Evolutionary conservation across 1,139 yeast species (phyloP).

Genomic region (Meyerozyma smithsonii): DNA sequence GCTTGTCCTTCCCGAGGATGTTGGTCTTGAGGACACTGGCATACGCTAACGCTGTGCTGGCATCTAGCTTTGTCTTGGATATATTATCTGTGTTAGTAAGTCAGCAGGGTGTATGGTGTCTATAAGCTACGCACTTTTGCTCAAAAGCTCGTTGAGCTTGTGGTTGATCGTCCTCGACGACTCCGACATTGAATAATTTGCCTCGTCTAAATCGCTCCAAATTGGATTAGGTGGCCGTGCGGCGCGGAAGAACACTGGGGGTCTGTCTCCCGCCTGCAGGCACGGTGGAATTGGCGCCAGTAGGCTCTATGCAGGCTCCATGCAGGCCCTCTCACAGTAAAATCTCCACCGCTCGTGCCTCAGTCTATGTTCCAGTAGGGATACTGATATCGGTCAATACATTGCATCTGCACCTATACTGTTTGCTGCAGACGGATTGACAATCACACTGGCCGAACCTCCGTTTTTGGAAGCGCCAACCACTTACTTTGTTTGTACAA

Average conservation of each 20-base stretch:
- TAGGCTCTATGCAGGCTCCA: no score
- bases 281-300: no score
- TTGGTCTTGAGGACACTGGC: conserved; percentile 33
- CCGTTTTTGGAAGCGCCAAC: no score
- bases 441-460: no score
- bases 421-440: no score
- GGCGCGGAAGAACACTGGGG: background rate
- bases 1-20: conserved; percentile 44
- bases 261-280: background rate
- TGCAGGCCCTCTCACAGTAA: no score
- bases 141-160: conserved; percentile 40
- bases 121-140: conserved; percentile 26
- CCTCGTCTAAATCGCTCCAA: conserved; percentile 1
- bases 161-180: conserved; percentile 43
- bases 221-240: background rate
- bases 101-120: background rate
- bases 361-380: no score
- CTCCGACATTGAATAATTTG: conserved; percentile 21
- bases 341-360: no score
- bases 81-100: conserved; percentile 19
- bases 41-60: conserved; percentile 31
- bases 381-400: no score
- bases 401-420: no score
- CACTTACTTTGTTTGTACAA: no score
- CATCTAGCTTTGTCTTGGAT: conserved; percentile 29